Conservation (phyloP, 1,284 basidiomycete genomes). For the Puccinia novopanici region DNA sequence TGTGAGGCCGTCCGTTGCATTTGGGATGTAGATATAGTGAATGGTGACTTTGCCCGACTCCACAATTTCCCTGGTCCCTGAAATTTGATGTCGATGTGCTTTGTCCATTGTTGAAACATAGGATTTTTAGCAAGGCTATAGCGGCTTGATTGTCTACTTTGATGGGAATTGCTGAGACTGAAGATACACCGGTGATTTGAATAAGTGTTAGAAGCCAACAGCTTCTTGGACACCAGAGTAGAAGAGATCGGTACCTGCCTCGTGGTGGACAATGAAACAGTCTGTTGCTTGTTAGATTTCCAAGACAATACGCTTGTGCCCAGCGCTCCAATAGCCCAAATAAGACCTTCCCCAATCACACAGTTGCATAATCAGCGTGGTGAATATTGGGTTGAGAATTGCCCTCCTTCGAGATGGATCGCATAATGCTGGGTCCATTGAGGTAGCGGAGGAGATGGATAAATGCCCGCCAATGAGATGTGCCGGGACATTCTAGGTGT, state of each 20-base stretch:
- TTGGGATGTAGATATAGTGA: neutral
- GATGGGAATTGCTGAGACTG: neutral
- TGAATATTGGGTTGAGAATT: neutral
- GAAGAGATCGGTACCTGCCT: neutral
- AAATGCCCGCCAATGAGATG: neutral
- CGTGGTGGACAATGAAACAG: constrained; percentile 6
- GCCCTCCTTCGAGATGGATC: neutral
- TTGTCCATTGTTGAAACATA: neutral
- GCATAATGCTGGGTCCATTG: neutral
- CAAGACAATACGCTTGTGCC: constrained; percentile 8
- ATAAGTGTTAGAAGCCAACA: neutral
- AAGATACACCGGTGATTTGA: too few relatives aligned
- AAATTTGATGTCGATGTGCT: neutral
- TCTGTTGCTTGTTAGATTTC: neutral
- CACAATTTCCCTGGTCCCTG: neutral
- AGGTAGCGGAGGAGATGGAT: neutral
- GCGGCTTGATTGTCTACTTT: neutral
- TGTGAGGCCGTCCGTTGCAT: neutral
- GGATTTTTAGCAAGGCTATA: constrained; percentile 11
- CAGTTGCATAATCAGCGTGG: constrained; percentile 12
- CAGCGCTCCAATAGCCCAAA: neutral
- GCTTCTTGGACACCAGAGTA: neutral
- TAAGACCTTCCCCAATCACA: neutral
- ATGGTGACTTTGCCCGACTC: neutral
- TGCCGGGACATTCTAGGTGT: neutral